Evolutionary conservation across 2,329 filamentous ascomycete species (phyloP), one percentile per base, ranked within the genome.

Genomic region (Colletotrichum tropicale): DNA sequence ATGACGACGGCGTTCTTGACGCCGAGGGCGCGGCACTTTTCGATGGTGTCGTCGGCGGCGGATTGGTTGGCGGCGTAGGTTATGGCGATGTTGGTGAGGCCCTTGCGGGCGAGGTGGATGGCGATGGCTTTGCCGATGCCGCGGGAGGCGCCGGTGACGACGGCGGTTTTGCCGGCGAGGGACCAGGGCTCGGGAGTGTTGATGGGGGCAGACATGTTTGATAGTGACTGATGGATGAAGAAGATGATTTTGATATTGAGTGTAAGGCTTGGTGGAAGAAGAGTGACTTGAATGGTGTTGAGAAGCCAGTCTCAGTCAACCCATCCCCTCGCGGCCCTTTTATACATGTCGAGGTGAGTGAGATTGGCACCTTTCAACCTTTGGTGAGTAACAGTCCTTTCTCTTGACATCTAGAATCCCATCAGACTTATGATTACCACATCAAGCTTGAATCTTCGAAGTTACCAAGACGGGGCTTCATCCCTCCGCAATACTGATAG

Each of bases 91-190:
- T 67, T 67, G 32, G 62, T 13, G 21, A 65, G 15, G 24, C 70
- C 70, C 26, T 67, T 66, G 32, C 70, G 61, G 24, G 52, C 70
- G 30, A 72, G 34, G 26, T 66, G 52, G 13, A 66, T 30, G 26
- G 70, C 61, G 48, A 67, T 67, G 26, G 48, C 70, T 8, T 24
- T 43, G 61, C 70, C 62, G 21, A 72, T 72, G 21, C 70, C 70
- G 9, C 70, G 16, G 30, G 70, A 66, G 6, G 18, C 70, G 9
- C 48, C 62, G 6, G 62, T 72, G n/a, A 72, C 70, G 28, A 72
- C 26, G 62, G 70, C 70, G 1, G 70, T 60, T 32, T 68, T 72
- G 28, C 68, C 68, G 18, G 13, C 10, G 2, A 71, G 43, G 16
- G 68, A 71, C 60, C 58, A 71, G 12, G 68, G 58, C 26, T 70